Conservation (phyloP, 78 protist species). For the Pelomyxa schiedti region DNA sequence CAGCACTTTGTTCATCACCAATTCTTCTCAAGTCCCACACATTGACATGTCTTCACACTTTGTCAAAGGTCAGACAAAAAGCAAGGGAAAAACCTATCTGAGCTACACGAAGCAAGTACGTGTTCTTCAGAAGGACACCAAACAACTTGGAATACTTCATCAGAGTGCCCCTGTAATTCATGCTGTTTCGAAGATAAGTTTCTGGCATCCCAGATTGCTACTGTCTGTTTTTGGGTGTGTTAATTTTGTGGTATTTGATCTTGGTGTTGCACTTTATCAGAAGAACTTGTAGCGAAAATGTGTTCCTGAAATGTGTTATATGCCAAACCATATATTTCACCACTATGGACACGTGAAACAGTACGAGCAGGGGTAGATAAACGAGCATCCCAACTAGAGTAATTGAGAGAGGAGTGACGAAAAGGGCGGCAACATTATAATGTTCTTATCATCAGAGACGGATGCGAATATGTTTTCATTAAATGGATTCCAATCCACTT, state of each 20-base stretch:
- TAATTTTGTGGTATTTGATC: neutral
- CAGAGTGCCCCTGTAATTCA: constrained; percentile 49
- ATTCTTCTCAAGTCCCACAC: constrained; percentile 85
- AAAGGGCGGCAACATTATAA: constrained; percentile 29
- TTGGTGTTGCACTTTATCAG: constrained; percentile 51
- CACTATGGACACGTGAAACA: constrained; percentile 32
- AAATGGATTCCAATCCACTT: constrained; percentile 68
- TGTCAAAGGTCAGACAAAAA: no score
- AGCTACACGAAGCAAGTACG: constrained; percentile 60
- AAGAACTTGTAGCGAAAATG: constrained; percentile 74
- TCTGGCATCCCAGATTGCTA: constrained; percentile 89
- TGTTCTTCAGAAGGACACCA: constrained; percentile 85
- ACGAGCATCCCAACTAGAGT: constrained; percentile 31
- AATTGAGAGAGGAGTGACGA: neutral
- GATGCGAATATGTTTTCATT: constrained; percentile 70
- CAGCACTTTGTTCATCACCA: constrained; percentile 80
- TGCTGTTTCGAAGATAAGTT: constrained; percentile 54
- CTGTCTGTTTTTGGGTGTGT: constrained; percentile 20
- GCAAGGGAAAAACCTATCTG: no score
- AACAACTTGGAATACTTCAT: constrained; percentile 55
- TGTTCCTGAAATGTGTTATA: constrained; percentile 77
- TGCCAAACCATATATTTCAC: constrained; percentile 73
- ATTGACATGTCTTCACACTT: no score
- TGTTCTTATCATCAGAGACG: constrained; percentile 70
- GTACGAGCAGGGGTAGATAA: neutral